Evolutionary conservation across 164 flowering plant species (phyloP).

Genomic region (Umbilicus rupestris): DNA sequence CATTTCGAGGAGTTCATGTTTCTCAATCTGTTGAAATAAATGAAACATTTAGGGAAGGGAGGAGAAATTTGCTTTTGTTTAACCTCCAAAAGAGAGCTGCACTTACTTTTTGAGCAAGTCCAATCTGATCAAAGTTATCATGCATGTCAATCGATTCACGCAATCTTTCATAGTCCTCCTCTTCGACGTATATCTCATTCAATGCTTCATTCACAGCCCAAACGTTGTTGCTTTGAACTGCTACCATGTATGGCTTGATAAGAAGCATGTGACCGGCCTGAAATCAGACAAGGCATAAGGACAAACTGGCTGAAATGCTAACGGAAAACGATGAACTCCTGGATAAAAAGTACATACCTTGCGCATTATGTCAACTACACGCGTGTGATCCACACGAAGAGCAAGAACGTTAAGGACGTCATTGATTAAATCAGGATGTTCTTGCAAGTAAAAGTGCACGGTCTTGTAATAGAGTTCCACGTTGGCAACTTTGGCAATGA

Average conservation of each 20-base stretch:
- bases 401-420: conserved; percentile 94
- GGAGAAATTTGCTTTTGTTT: not conserved
- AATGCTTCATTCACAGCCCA: conserved; percentile 94
- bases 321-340: not conserved
- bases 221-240: conserved; percentile 94
- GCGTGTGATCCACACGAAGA: conserved; percentile 87
- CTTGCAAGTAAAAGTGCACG: conserved; percentile 96
- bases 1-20: conserved; percentile 98
- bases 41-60: not conserved
- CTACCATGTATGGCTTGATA: conserved; percentile 97
- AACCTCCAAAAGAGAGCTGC: not conserved
- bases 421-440: conserved; percentile 93
- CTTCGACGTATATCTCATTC: conserved; percentile 81
- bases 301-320: not conserved
- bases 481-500: conserved; percentile 86
- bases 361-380: conserved; percentile 97
- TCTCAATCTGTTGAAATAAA: conserved; percentile 69
- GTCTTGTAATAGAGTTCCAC: conserved; percentile 98
- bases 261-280: conserved; percentile 92
- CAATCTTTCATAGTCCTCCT: conserved; percentile 88
- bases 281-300: conserved; percentile 12
- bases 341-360: conserved; percentile 41
- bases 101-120: conserved; percentile 93
- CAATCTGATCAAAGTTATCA: conserved; percentile 91
- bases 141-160: conserved; percentile 93